A percentile compares a stretch with the other conserved stretches of the same genome.
Evolutionary conservation across 352 stramenopile genomes (phyloP).

Genomic region (Globisporangium solare): DNA sequence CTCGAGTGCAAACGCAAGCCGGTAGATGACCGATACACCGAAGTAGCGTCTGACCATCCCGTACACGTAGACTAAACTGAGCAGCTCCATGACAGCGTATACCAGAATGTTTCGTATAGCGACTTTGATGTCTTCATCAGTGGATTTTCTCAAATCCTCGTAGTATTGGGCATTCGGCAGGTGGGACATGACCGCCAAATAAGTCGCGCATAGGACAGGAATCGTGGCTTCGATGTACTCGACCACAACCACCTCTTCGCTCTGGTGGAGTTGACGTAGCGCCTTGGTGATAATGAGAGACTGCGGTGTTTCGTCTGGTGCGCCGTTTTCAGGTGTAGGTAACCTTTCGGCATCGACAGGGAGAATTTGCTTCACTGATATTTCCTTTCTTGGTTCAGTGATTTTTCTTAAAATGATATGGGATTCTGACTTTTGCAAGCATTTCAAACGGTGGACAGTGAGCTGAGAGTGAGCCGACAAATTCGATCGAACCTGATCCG

Average conservation of each 20-base stretch:
- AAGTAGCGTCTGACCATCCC: background rate
- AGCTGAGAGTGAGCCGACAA: no score
- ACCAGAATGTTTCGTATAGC: constrained; percentile 10
- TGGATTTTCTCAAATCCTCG: constrained; percentile 14
- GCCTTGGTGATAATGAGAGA: background rate
- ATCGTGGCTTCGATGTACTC: constrained; percentile 35
- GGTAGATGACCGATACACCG: constrained; percentile 24
- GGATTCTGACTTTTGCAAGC: no score
- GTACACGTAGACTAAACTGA: constrained; percentile 15
- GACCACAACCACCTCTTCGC: constrained; percentile 7
- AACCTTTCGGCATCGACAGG: no score
- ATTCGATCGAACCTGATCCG: no score
- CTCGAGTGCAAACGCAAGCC: constrained; percentile 32
- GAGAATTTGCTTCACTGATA: no score
- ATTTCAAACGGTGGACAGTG: no score
- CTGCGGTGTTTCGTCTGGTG: no score
- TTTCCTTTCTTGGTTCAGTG: no score
- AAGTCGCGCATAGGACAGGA: constrained; percentile 23
- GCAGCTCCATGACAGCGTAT: constrained; percentile 22
- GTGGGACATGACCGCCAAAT: constrained; percentile 24
- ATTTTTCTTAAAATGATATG: no score
- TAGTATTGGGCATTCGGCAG: constrained; percentile 34
- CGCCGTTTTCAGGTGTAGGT: no score
- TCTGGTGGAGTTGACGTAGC: background rate
- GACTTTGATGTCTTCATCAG: background rate